phyloP scores from a whole-genome alignment of 371 early-diverging fungal species.

The Mucor lusitanicus region DNA sequence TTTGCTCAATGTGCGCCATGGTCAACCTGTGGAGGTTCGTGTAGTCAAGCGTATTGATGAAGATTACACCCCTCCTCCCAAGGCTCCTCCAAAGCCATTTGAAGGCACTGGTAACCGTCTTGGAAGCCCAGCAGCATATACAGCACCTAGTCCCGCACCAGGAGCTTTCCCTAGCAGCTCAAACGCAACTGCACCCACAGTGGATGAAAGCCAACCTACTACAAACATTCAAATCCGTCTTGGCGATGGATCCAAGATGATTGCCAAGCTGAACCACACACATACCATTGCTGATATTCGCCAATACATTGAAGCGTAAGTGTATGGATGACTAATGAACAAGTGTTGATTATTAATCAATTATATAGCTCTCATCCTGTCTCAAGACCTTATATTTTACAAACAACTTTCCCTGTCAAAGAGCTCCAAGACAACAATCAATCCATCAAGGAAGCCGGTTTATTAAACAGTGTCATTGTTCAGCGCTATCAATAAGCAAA shows the following conservation, averaged over 20 bases:
- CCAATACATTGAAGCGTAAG: constrained; percentile 68
- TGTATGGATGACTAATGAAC: neutral
- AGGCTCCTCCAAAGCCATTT: constrained; percentile 78
- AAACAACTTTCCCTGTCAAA: constrained; percentile 84
- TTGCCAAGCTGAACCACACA: constrained; percentile 86
- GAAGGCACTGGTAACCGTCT: constrained; percentile 87
- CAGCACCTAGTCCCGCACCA: constrained; percentile 34
- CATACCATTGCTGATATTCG: constrained; percentile 89
- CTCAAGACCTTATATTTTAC: constrained; percentile 66
- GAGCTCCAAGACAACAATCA: constrained; percentile 64
- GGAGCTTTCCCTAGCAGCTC: constrained; percentile 35
- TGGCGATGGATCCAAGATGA: constrained; percentile 86
- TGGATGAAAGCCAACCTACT: constrained; percentile 77
- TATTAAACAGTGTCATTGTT: constrained; percentile 85
- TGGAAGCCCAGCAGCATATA: constrained; percentile 56
- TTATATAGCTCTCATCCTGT: constrained; percentile 10
- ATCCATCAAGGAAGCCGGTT: constrained; percentile 79
- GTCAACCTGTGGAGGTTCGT: constrained; percentile 91
- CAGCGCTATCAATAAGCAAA: constrained; percentile 67
- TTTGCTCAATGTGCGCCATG: constrained; percentile 86
- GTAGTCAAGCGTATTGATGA: constrained; percentile 84
- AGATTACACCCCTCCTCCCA: constrained; percentile 85
- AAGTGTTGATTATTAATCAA: neutral
- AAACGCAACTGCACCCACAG: constrained; percentile 32
- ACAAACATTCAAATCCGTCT: constrained; percentile 91